Base-by-base conservation (phyloP, 2,329 filamentous ascomycete genomes). In the Sordariomycetes sp. region DNA sequence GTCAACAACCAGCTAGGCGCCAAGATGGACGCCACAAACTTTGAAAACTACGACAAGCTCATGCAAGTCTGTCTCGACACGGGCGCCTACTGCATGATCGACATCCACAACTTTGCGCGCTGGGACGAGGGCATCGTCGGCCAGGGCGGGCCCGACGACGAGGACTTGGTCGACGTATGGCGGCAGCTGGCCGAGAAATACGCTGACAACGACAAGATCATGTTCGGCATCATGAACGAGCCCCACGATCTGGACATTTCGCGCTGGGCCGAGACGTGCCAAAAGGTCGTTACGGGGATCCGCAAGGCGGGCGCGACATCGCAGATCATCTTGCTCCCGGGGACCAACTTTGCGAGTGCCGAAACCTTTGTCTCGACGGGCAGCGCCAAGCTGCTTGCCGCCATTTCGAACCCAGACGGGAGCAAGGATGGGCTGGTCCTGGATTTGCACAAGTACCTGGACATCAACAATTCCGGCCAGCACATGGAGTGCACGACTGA, bases 181-280 rank as follows among this genome's bases (percentile, higher is more conserved):
- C 52, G 48, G 2, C 60, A 70, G 38, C 51, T 78, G 5, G 78
- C 79, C 8, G 59, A 55, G 2, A 72, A 74, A 47, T 83, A 82
- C 52, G 68, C 60, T 0, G 63, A 64, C 6, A 55, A 74, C 32
- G 49, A 62, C 24, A 73, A 18, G 64, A 64, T 33, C 51, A 69
- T 39, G 55, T 83, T 83, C 42, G 77, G 75, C 11, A 49, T 83
- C 29, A 82, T 83, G 77, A 84, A 83, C 55, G 79, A 79, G 55
- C 78, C 79, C 6, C 75, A 81, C 50, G 70, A 75, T 34, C 53
- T 72, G 36, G 66, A 76, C 45, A 61, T 79, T 42, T 51, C 47
- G 18, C 51, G 56, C 2, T 83, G 79, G 79, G 75, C 71, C 1
- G 50, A 62, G 5, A 75, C 72, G 0, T 70, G 73, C 39, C 79